Evolutionary conservation across 2,329 filamentous ascomycete genomes (phyloP), one percentile per base, ranked within the genome.

Genomic region (Trichoderma sp.): DNA sequence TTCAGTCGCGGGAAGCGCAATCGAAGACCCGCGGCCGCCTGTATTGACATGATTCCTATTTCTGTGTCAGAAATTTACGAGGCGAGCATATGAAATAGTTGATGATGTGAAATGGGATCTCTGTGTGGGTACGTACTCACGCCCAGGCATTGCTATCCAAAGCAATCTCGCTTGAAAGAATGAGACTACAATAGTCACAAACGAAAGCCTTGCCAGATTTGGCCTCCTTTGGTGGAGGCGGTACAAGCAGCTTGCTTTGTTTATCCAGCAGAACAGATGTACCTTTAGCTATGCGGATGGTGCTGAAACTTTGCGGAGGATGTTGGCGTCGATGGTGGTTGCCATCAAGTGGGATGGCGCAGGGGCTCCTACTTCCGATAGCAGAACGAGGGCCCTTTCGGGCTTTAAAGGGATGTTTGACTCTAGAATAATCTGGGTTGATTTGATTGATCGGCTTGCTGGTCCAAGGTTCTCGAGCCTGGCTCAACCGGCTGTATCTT

Each of bases 341-440:
- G 9, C 42, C 19, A 19, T 48, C 19, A 48, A 22, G 6, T 19
- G n/a, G 1, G 42, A 22, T 22, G 42, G 42, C 19, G 42, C 42
- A 1, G 19, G n/a, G 1, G 39, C 19, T 42, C n/a, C 19, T 42
- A 1, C 39, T 45, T 45, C 39, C 1, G 39, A n/a, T n/a, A 19
- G n/a, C 1, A 5, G 19, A 8, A 12, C n/a, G 19, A 19, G 1
- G 5, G 6, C 39, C 6, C 19, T 45, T 10, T 45, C 39, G 7
- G 10, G 2, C 5, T 45, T 19, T n/a, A 45, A 19, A 10, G 3
- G 39, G n/a, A 19, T 4, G 9, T 2, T 45, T 45, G n/a, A 10
- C 9, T 3, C 9, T 1, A 5, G 3, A 45, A n/a, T 1, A 45
- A 7, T 45, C n/a, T 17, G 4, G 1, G 2, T 9, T 10, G 4